These are phyloP conservation scores for Podosphaera aphanis DNA, from an alignment of 2,329 filamentous ascomycete genomes.

Conservation along the genomic window DNA sequence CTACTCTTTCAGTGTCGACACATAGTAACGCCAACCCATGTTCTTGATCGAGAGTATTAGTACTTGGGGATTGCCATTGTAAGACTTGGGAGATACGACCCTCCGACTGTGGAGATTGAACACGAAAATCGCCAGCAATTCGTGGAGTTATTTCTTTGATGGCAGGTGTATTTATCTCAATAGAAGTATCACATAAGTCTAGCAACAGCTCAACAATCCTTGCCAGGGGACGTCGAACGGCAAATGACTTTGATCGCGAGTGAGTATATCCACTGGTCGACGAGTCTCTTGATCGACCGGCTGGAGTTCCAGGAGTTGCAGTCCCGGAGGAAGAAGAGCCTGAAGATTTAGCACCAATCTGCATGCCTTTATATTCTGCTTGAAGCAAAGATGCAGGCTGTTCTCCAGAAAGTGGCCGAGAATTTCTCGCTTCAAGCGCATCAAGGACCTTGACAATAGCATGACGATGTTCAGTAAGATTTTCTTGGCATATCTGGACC, in stretches of 20 bases:
- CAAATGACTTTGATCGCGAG: conserved; percentile 64
- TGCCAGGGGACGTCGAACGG: conserved; percentile 67
- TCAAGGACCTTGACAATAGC: conserved; percentile 89
- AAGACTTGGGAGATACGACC: conserved; percentile 81
- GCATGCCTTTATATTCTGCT: conserved; percentile 69
- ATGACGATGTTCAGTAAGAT: conserved; percentile 74
- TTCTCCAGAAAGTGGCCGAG: conserved; percentile 32
- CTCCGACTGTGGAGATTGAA: conserved; percentile 88
- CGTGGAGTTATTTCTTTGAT: conserved; percentile 62
- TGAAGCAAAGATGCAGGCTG: conserved; percentile 22
- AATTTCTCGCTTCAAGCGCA: conserved; percentile 58
- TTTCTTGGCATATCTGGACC: conserved; percentile 87
- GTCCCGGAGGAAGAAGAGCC: conserved; percentile 48
- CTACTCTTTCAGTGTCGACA: conserved; percentile 65
- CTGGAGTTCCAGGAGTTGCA: conserved; percentile 46
- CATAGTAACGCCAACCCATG: conserved; percentile 74
- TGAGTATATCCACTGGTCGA: conserved; percentile 52
- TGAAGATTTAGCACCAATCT: conserved; percentile 40
- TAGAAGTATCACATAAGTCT: conserved; percentile 82
- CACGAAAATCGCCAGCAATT: conserved; percentile 54
- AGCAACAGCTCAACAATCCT: conserved; percentile 87
- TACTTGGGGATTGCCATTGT: conserved; percentile 89
- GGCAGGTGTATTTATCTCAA: conserved; percentile 83
- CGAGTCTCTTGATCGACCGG: conserved; percentile 46
- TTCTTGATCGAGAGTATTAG: conserved; percentile 78